A percentile compares a stretch with the other conserved stretches of the same genome.
Evolutionary conservation across 495 filamentous ascomycete genomes (phyloP).

Genomic region (Aspergillus leporis): DNA sequence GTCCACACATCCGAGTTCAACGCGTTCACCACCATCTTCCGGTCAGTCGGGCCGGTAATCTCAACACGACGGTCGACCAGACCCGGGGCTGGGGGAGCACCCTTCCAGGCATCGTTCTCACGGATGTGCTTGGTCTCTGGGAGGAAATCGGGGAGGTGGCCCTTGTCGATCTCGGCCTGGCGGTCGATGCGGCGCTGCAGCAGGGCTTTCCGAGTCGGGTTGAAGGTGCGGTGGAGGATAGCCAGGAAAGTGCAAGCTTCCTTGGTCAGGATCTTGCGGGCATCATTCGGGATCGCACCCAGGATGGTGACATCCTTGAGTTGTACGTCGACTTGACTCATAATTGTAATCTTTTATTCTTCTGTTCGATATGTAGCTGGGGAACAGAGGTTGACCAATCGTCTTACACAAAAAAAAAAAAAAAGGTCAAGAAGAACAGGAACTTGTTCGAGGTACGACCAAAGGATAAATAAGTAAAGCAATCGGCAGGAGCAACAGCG

Average conservation of each 20-base stretch:
- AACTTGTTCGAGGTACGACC: conserved; percentile 6
- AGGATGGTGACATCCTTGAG: conserved; percentile 88
- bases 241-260: conserved; percentile 91
- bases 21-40: conserved; percentile 99
- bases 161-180: conserved; percentile 94
- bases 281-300: conserved; percentile 71
- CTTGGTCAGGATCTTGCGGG: conserved; percentile 88
- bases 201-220: conserved; percentile 82
- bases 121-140: conserved; percentile 96
- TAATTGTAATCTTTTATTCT: conserved; percentile 38
- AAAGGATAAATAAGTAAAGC: conserved; percentile 5
- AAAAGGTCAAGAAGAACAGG: conserved; percentile 10
- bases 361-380: conserved; percentile 2
- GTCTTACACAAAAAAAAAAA: neutral
- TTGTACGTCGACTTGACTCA: conserved; percentile 72
- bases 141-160: conserved; percentile 89
- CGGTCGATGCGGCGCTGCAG: conserved; percentile 82
- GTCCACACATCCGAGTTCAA: conserved; percentile 98
- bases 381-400: neutral
- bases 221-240: conserved; percentile 92
- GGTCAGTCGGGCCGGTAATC: conserved; percentile 96
- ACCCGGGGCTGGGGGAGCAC: conserved; percentile 88
- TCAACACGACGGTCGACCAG: conserved; percentile 95
- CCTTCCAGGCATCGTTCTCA: conserved; percentile 92
- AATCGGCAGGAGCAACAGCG: conserved; percentile 1